Conservation (phyloP, 2,329 filamentous ascomycete species). For the Nannizziopsis barbatae region DNA sequence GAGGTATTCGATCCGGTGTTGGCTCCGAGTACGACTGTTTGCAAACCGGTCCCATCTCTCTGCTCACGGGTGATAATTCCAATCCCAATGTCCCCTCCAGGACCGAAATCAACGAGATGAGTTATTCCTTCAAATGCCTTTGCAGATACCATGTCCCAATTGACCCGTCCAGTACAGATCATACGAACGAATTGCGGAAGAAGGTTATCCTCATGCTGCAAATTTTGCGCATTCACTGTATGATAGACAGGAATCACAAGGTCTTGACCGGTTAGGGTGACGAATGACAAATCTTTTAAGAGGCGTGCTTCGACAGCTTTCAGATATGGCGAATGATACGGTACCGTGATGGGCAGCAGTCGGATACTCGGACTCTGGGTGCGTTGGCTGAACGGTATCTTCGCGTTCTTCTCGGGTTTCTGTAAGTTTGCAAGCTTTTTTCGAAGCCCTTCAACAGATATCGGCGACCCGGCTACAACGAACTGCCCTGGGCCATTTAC, state of each 20-base stretch:
- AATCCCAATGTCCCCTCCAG: conserved; percentile 88
- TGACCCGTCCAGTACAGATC: conserved; percentile 85
- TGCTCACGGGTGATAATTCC: conserved; percentile 95
- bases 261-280: conserved; percentile 60
- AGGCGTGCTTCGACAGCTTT: conserved; percentile 69
- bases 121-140: conserved; percentile 68
- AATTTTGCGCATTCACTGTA: conserved; percentile 76
- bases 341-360: conserved; percentile 92
- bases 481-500: conserved; percentile 95
- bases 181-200: conserved; percentile 78
- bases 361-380: conserved; percentile 94
- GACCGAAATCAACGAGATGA: conserved; percentile 92
- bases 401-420: conserved; percentile 89
- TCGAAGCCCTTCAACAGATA: conserved; percentile 92
- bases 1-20: conserved; percentile 81
- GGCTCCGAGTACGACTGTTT: conserved; percentile 83
- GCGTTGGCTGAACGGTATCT: conserved; percentile 85
- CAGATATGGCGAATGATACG: conserved; percentile 95
- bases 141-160: conserved; percentile 90
- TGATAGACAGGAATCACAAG: conserved; percentile 80
- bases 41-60: conserved; percentile 95
- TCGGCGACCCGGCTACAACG: conserved; percentile 89
- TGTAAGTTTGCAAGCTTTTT: conserved; percentile 84
- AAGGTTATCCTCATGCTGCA: conserved; percentile 65
- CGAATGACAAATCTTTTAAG: conserved; percentile 71